Evolutionary conservation across 495 filamentous ascomycete species (phyloP).

Genomic region (Astrothelium macrocarpum): DNA sequence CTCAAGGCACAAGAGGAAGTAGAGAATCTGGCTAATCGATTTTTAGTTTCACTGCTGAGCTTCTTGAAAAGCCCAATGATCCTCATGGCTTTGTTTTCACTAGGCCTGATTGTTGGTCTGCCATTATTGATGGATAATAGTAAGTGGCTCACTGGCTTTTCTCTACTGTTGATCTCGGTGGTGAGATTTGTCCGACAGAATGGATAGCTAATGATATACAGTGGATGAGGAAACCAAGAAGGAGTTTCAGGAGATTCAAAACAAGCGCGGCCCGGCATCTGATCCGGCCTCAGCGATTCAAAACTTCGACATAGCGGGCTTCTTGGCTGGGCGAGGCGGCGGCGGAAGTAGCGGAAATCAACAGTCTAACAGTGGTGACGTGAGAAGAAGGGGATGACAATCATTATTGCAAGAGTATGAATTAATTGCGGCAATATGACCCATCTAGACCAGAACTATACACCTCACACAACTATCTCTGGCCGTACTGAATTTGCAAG

Average conservation of each 20-base stretch:
- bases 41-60: constrained; percentile 42
- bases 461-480: too few species aligned
- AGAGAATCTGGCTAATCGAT: constrained; percentile 9
- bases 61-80: constrained; percentile 94
- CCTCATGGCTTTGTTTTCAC: constrained; percentile 68
- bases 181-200: neutral
- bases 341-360: neutral
- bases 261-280: constrained; percentile 45
- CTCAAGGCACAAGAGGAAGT: constrained; percentile 3
- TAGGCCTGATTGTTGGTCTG: constrained; percentile 77
- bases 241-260: constrained; percentile 86
- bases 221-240: constrained; percentile 91
- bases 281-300: constrained; percentile 37
- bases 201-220: constrained; percentile 30
- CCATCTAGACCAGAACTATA: too few species aligned
- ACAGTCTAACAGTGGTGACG: neutral
- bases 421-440: neutral
- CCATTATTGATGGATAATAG: constrained; percentile 93
- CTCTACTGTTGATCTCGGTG: neutral
- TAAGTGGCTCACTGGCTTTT: constrained; percentile 40
- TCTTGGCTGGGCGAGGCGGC: constrained; percentile 52
- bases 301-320: constrained; percentile 79
- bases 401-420: neutral
- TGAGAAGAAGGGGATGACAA: neutral
- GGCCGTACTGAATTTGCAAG: too few species aligned